These are phyloP conservation scores for Eutrema heterophyllum DNA, from an alignment of 345 rosid genomes.

Conservation along the genomic window DNA sequence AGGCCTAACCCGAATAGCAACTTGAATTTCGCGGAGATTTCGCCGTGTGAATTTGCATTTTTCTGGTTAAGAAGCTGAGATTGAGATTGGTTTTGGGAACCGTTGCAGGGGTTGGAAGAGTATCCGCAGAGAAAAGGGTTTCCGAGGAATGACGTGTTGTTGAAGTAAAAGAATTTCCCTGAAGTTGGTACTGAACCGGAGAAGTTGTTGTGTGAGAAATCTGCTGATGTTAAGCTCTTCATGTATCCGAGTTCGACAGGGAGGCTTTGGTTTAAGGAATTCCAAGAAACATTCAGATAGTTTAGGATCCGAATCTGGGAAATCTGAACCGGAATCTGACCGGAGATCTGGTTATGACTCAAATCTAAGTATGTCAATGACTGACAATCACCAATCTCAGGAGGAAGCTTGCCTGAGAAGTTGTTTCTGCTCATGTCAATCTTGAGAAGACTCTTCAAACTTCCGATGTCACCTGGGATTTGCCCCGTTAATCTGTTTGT, in stretches of 20 bases:
- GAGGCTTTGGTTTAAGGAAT: constrained; percentile 52
- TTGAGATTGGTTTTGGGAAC: constrained; percentile 32
- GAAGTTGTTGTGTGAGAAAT: constrained; percentile 84
- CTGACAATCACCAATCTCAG: constrained; percentile 53
- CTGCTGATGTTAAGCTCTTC: constrained; percentile 77
- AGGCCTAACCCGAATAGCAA: constrained; percentile 71
- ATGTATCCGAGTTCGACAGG: constrained; percentile 62
- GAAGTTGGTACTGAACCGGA: constrained; percentile 71
- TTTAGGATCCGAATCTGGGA: constrained; percentile 54
- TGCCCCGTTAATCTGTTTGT: constrained; percentile 61
- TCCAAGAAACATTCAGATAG: constrained; percentile 84
- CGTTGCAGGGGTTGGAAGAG: constrained; percentile 55
- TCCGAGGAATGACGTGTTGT: constrained; percentile 74
- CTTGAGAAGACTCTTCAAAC: constrained; percentile 43
- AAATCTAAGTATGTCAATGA: constrained; percentile 50
- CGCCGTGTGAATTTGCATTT: constrained; percentile 20
- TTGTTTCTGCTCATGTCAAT: constrained; percentile 70
- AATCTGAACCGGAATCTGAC: constrained; percentile 54
- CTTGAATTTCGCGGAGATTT: constrained; percentile 55
- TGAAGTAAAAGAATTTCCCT: constrained; percentile 73
- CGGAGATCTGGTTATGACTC: constrained; percentile 64
- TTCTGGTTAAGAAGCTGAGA: constrained; percentile 26
- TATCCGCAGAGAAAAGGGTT: constrained; percentile 90
- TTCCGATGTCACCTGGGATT: constrained; percentile 66
- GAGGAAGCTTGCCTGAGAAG: constrained; percentile 68